Percentiles rank a stretch among this genome's conserved stretches.
phyloP scores from a whole-genome alignment of 768 basidiomycete genomes.

The Amyloporia xantha region DNA sequence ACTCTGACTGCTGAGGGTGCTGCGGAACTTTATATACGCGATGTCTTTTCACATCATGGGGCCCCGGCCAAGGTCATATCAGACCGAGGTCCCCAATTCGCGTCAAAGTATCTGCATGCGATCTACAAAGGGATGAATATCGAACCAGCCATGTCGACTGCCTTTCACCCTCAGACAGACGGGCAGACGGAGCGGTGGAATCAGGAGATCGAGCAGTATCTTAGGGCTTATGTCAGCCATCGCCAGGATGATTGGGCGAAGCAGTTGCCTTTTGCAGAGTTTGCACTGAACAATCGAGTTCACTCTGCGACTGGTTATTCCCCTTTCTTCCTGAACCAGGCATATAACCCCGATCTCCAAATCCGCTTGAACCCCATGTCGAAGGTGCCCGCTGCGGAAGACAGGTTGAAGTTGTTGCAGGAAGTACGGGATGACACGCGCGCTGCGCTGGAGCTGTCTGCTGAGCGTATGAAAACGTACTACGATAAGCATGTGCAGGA shows the following conservation, averaged over 20 bases:
- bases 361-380: conserved; percentile 21
- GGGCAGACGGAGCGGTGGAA: conserved; percentile 32
- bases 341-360: conserved; percentile 18
- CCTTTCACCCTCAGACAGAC: conserved; percentile 39
- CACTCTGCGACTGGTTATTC: conserved; percentile 23
- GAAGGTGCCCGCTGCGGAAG: conserved; percentile 26
- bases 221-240: conserved; percentile 20
- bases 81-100: conserved; percentile 12
- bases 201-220: conserved; percentile 31
- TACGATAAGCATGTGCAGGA: conserved; percentile 22
- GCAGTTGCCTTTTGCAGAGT: conserved; percentile 32
- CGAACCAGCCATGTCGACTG: conserved; percentile 23
- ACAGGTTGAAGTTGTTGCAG: conserved; percentile 23
- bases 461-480: conserved; percentile 22
- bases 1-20: not conserved
- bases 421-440: conserved; percentile 29
- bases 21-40: not conserved
- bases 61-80: conserved; percentile 10
- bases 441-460: conserved; percentile 26
- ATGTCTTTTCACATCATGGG: not conserved
- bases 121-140: conserved; percentile 1
- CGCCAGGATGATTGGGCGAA: conserved; percentile 38
- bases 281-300: conserved; percentile 12
- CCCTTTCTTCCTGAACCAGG: conserved; percentile 7
- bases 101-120: conserved; percentile 3